Base-by-base conservation (phyloP, 2,329 filamentous ascomycete species). In the Botrytis byssoidea region DNA sequence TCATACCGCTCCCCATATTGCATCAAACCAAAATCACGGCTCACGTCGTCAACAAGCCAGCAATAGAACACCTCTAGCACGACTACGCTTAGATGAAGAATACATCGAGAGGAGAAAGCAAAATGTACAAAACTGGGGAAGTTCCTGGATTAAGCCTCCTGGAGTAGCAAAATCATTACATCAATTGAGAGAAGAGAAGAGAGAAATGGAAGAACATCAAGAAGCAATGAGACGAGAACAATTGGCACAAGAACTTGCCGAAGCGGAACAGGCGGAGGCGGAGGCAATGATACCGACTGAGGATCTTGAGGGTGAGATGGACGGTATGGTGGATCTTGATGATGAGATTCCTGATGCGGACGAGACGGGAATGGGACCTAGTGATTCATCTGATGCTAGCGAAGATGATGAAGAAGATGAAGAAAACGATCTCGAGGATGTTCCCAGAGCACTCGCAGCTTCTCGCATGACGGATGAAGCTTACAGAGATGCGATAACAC, bases 111-210 rank as follows among this genome's bases (percentile, higher is more conserved):
- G 91, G 14, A 93, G 95, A 65, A 94, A 95, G 79, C 84, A 89
- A 66, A 94, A 95, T 77, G 92, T 98, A 44, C 89, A 92, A 66
- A 93, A 94, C 79, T 98, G 97, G 81, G 96, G 96, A 74, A 92
- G 91, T 77, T 89, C 88, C 63, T 99, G 96, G 96, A 91, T 99
- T 73, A 93, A 92, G 74, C 96, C 96, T 0, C 94, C 94, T 0
- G 96, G 95, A 12, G 88, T 97, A 72, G 82, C 90, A 73, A 99
- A 98, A 86, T 97, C 95, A 1, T 89, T 97, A 74, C 91, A 97
- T 81, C 94, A 97, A 76, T 89, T 94, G 83, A 91, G 92, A 60
- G 96, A 99, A 83, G 96, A 99, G 84, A 90, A 91, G 77, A 89
- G 92, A 18, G 96, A 99, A 84, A 88, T 93, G 72, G 92, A 95